Conservation (phyloP, 2,329 filamentous ascomycete genomes). For the Botrytis squamosa region DNA sequence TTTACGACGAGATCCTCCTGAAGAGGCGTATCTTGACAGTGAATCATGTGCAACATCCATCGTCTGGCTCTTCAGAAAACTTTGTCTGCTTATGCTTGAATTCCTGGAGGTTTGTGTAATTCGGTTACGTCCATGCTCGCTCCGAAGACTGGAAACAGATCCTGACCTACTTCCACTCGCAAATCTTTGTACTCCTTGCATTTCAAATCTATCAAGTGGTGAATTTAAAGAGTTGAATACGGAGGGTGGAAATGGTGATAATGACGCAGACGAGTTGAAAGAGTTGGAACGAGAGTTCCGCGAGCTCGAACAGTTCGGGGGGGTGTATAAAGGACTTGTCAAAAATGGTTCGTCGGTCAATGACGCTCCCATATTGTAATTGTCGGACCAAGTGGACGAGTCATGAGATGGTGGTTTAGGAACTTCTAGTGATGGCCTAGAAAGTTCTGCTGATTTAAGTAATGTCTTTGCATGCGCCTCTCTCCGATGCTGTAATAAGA, state of each 20-base stretch:
- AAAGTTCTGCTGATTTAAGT: background rate
- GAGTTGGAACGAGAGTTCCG: background rate
- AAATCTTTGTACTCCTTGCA: background rate
- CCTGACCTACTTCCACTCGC: background rate
- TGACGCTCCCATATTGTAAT: background rate
- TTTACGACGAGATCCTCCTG: background rate
- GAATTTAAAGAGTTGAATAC: fast-evolving
- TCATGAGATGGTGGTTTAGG: background rate
- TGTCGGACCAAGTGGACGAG: background rate
- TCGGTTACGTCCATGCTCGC: background rate
- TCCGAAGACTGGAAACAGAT: background rate
- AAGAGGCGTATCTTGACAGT: background rate
- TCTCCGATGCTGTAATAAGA: background rate
- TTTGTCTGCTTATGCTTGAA: background rate
- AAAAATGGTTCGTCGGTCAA: background rate
- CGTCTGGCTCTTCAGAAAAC: background rate
- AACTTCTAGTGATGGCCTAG: background rate
- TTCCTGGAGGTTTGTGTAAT: background rate
- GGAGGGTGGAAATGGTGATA: background rate
- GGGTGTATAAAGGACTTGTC: background rate
- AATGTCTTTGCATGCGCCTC: background rate
- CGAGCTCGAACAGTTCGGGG: background rate
- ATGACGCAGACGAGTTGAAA: background rate
- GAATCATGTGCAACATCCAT: background rate
- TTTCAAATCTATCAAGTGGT: background rate